Evolutionary conservation across 495 filamentous ascomycete genomes (phyloP).

Genomic region (Penicillium atrosanguineum): DNA sequence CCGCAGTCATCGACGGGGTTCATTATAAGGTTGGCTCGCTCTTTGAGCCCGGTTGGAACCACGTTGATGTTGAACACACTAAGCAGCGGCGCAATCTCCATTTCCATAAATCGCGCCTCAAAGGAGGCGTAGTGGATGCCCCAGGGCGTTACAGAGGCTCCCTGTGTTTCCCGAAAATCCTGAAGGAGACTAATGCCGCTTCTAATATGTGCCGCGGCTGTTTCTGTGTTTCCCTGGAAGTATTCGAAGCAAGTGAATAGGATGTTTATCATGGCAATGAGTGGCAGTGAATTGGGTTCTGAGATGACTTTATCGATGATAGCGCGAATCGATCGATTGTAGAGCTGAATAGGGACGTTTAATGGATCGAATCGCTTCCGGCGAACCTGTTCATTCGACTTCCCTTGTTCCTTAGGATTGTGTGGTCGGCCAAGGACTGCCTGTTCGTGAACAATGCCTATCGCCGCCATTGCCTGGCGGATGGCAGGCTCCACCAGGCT

Average conservation of each 20-base stretch:
- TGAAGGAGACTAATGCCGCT: conserved; percentile 20
- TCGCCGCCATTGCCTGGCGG: conserved; percentile 59
- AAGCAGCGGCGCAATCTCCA: conserved; percentile 16
- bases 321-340: conserved; percentile 16
- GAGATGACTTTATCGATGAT: conserved; percentile 11
- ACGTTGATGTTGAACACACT: conserved; percentile 17
- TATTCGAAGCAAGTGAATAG: conserved; percentile 23
- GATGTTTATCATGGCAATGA: conserved; percentile 15
- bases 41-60: conserved; percentile 1
- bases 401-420: neutral
- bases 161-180: conserved; percentile 9
- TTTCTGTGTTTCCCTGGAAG: conserved; percentile 13
- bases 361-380: neutral
- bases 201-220: conserved; percentile 13
- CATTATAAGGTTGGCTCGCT: conserved; percentile 4
- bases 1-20: conserved; percentile 10
- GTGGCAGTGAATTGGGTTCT: neutral
- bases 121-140: conserved; percentile 8
- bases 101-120: conserved; percentile 19
- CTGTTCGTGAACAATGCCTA: conserved; percentile 58
- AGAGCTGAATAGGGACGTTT: conserved; percentile 7
- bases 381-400: neutral
- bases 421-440: neutral
- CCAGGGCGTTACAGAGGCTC: conserved; percentile 1
- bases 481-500: conserved; percentile 59